phyloP scores from a whole-genome alignment of 805 yeast species.

The Saccharomyces mikatae region DNA sequence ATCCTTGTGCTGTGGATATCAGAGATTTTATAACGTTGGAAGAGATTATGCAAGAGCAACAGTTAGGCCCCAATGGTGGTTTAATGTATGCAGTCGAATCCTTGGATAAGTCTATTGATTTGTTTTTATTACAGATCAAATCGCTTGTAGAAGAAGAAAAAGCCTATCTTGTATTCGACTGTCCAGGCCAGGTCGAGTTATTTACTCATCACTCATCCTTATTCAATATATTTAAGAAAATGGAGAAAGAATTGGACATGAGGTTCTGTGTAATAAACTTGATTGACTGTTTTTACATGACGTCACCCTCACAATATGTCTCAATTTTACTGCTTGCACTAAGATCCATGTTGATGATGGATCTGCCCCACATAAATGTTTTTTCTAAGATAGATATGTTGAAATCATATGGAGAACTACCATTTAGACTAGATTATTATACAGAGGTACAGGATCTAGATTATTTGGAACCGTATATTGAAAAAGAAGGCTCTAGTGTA shows the following conservation, averaged over 20 bases:
- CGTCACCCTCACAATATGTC: conserved; percentile 82
- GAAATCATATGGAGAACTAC: conserved; percentile 67
- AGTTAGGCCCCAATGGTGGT: conserved; percentile 84
- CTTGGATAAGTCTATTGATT: conserved; percentile 47
- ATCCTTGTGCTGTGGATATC: conserved; percentile 70
- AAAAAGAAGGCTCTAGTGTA: conserved; percentile 61
- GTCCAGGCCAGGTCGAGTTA: conserved; percentile 94
- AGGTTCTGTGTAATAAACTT: conserved; percentile 79
- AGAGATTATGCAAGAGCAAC: conserved; percentile 65
- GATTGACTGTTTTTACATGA: conserved; percentile 73
- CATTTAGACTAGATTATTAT: conserved; percentile 76
- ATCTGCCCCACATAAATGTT: conserved; percentile 88
- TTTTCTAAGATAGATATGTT: conserved; percentile 84
- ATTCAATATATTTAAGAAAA: conserved; percentile 51
- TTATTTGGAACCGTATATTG: conserved; percentile 57
- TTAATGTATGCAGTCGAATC: conserved; percentile 79
- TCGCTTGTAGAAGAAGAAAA: conserved; percentile 47
- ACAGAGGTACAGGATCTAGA: conserved; percentile 85
- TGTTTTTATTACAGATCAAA: conserved; percentile 48
- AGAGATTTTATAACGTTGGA: conserved; percentile 69
- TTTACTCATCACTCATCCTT: conserved; percentile 84
- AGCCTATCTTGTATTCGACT: conserved; percentile 71
- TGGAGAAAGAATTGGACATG: conserved; percentile 58
- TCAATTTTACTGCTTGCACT: conserved; percentile 73
- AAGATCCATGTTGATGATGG: conserved; percentile 87